Base-by-base conservation (phyloP, 108 stramenopile genomes). In the Seminavis robusta region DNA sequence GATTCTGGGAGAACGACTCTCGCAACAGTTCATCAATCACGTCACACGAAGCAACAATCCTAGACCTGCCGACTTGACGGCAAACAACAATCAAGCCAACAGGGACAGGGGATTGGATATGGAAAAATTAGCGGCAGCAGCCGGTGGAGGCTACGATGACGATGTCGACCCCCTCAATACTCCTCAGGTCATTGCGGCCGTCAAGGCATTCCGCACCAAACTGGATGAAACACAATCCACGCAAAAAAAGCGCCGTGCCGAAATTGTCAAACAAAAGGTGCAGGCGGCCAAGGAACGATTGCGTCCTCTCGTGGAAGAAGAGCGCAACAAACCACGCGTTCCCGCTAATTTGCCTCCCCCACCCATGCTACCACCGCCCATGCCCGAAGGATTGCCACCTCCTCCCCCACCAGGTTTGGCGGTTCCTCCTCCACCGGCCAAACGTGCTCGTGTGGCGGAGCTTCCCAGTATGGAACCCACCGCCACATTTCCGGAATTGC, bases 101-200 rank as follows among this genome's bases (percentile, higher is more conserved):
- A 21, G 28, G 11, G 41, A 52, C n/a, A n/a, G n/a, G n/a, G n/a
- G n/a, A n/a, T n/a, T n/a, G n/a, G n/a, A n/a, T n/a, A n/a, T n/a
- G n/a, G 15, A 23, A 45, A 11, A 10, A 49, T 16, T n/a, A 51
- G 33, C 60, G 19, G 8, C 45, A 17, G 9, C 13, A 46, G 8
- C 45, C 9, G 81, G 70, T 9, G 54, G 59, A 4, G 69, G 41
- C 0, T 85, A 88, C 49, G 86, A 85, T 54, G 84, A 79, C 42
- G 90, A 92, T 16, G 85, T 73, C 33, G 90, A 92, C 74, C 90
- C 90, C 0, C 52, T 92, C 4, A 87, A 81, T 67, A 79, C 83
- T 20, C 90, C 90, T 0, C 72, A 80, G 5, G 90, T 92, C 1
- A 42, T 92, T 32, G 75, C 71, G 34, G 86, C 86, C 11, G 90